Conservation (phyloP, 2,329 filamentous ascomycete species). For the Neodidymelliopsis sp. region DNA sequence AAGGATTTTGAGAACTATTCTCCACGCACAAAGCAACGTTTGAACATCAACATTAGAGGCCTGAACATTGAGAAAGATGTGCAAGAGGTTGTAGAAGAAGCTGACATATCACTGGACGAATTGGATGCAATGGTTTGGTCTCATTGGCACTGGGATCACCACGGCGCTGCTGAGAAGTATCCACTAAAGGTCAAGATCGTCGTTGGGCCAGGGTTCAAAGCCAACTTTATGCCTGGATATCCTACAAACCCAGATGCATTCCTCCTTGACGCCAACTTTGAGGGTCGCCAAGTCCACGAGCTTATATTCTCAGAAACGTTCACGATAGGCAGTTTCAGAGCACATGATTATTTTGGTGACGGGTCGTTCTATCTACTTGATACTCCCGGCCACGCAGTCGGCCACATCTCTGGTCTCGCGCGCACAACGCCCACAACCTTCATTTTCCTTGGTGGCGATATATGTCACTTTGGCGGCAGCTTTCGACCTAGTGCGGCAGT, state of each 20-base stretch:
- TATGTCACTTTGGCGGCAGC: slow-evolving; percentile 25
- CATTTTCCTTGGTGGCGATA: slow-evolving; percentile 31
- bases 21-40: slow-evolving; percentile 16
- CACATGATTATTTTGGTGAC: slow-evolving; percentile 62
- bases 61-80: slow-evolving; percentile 25
- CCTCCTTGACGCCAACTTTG: slow-evolving; percentile 22
- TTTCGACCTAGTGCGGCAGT: slow-evolving; percentile 23
- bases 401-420: slow-evolving; percentile 58
- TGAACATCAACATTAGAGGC: slow-evolving; percentile 23
- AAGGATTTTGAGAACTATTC: slow-evolving; percentile 28
- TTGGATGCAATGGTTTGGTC: slow-evolving; percentile 52
- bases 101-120: slow-evolving; percentile 18
- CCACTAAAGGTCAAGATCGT: slow-evolving; percentile 55
- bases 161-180: slow-evolving; percentile 58
- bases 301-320: slow-evolving; percentile 15
- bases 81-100: slow-evolving; percentile 32
- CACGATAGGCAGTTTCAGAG: slow-evolving; percentile 54
- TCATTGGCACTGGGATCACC: slow-evolving; percentile 60
- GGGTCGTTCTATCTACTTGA: slow-evolving; percentile 62
- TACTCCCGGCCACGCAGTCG: slow-evolving; percentile 59
- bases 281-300: slow-evolving; percentile 14
- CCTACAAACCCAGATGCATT: slow-evolving; percentile 42
- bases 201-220: slow-evolving; percentile 61
- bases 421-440: slow-evolving; percentile 36
- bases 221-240: slow-evolving; percentile 56